These are phyloP conservation scores for Fusarium sp. DNA, from an alignment of 2,329 filamentous ascomycete species.

Conservation along the genomic window DNA sequence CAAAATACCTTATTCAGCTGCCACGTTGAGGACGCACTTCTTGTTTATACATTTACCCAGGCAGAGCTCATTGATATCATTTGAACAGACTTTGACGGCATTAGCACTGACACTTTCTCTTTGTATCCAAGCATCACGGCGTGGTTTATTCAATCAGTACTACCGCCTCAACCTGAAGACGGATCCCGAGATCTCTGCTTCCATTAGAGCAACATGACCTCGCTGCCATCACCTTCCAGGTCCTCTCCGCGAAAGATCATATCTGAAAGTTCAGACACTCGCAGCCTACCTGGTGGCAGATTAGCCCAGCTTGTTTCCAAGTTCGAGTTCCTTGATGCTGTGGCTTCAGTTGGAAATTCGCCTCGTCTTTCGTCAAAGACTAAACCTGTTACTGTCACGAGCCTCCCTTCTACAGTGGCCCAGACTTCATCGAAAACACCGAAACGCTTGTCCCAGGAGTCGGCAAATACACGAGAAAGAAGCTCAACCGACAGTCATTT, in stretches of 20 bases:
- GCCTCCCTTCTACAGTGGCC: not conserved
- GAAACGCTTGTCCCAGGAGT: not conserved
- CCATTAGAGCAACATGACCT: conserved; percentile 30
- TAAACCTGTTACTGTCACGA: not conserved
- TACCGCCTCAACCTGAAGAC: not conserved
- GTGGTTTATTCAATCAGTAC: conserved; percentile 5
- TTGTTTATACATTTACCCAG: not conserved
- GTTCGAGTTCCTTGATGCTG: conserved; percentile 51
- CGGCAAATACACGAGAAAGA: conserved; percentile 2
- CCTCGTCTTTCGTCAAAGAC: not conserved
- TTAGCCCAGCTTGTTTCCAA: conserved; percentile 53
- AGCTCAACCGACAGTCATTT: conserved; percentile 9
- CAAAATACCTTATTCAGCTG: not conserved
- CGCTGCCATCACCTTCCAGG: conserved; percentile 7
- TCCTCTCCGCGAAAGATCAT: conserved; percentile 22
- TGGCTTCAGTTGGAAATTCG: conserved; percentile 6
- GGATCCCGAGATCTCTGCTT: not conserved
- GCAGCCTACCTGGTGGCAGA: conserved; percentile 17
- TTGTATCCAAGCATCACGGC: conserved; percentile 5
- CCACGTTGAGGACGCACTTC: not conserved
- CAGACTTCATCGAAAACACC: not conserved
- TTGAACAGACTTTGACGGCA: conserved; percentile 37
- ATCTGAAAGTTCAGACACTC: conserved; percentile 14
- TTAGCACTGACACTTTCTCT: conserved; percentile 23
- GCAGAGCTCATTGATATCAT: conserved; percentile 24